Evolutionary conservation across 2,329 filamentous ascomycete genomes (phyloP).

Genomic region (Botryosphaeria dothidea): DNA sequence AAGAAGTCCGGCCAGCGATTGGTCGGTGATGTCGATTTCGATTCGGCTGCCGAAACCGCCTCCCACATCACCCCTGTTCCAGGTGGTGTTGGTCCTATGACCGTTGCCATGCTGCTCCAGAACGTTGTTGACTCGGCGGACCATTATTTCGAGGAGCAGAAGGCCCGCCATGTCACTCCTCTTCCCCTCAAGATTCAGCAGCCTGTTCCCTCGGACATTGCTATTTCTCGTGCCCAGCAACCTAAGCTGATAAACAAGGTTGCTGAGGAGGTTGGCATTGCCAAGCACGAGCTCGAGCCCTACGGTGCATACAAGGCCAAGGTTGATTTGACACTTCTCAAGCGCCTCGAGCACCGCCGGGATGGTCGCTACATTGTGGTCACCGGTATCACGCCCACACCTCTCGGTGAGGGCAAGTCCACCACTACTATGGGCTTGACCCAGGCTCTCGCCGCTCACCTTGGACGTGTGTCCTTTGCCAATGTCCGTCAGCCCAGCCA

Average conservation of each 20-base stretch:
- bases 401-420: conserved; percentile 95
- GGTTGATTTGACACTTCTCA: conserved; percentile 78
- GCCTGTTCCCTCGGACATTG: conserved; percentile 95
- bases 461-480: conserved; percentile 86
- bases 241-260: conserved; percentile 90
- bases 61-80: conserved; percentile 95
- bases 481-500: conserved; percentile 97
- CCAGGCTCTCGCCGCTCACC: conserved; percentile 86
- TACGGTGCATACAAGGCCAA: conserved; percentile 97
- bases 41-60: conserved; percentile 78
- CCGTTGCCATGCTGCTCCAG: conserved; percentile 94
- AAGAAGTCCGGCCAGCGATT: conserved; percentile 92
- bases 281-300: conserved; percentile 85
- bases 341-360: conserved; percentile 80
- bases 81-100: conserved; percentile 97
- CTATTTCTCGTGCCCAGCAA: conserved; percentile 81
- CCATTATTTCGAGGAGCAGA: conserved; percentile 79
- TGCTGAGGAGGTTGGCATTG: conserved; percentile 84
- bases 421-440: conserved; percentile 96
- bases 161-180: conserved; percentile 74
- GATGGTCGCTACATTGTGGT: conserved; percentile 92
- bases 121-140: conserved; percentile 90
- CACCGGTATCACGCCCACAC: conserved; percentile 94
- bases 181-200: conserved; percentile 77
- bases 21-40: conserved; percentile 93